Base-by-base conservation (phyloP, 2,329 filamentous ascomycete species). In the Diplodia corticola region DNA sequence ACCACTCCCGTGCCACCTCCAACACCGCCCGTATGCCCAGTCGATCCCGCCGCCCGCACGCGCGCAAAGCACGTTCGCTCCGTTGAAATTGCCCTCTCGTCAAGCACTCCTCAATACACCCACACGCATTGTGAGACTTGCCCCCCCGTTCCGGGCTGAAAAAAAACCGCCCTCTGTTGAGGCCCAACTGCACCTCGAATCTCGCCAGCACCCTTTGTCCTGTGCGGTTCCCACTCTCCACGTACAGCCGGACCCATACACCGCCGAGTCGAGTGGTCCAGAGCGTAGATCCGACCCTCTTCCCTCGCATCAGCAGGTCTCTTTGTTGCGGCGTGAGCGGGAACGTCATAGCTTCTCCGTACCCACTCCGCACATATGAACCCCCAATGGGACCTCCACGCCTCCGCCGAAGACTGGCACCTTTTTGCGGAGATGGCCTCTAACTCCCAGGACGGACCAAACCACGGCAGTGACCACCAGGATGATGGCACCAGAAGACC, bases 301-400 rank as follows among this genome's bases (percentile, higher is more conserved):
- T n/a, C 15, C 63, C 49, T 55, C 50, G 33, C 63, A 37, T 48
- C 40, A 61, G 17, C 40, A 35, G 57, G 26, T 35, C 44, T 54
- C 63, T 64, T 55, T 64, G 63, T 55, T 55, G 33, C 49, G n/a
- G 40, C 17, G 49, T 35, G 46, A 35, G 35, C 22, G 17, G 17
- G 35, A 51, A 66, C 64, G 64, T 66, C 64, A 66, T 66, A 66
- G 64, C 64, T 66, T 20, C 64, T 33, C 20, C 35, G 54, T 60
- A 60, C 48, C 64, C 64, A 61, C 64, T 35, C 61, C 61, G 53
- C 64, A 66, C 55, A 44, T 66, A 66, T 66, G 64, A 66, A 66
- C 48, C 64, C 64, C 57, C 64, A 46, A 66, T 66, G 64, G 64
- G 33, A 61, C 55, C 54, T 61, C 55, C 54, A 48, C 46, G 54